phyloP scores from a whole-genome alignment of 2,329 filamentous ascomycete genomes.

The Botryotinia globosa region DNA sequence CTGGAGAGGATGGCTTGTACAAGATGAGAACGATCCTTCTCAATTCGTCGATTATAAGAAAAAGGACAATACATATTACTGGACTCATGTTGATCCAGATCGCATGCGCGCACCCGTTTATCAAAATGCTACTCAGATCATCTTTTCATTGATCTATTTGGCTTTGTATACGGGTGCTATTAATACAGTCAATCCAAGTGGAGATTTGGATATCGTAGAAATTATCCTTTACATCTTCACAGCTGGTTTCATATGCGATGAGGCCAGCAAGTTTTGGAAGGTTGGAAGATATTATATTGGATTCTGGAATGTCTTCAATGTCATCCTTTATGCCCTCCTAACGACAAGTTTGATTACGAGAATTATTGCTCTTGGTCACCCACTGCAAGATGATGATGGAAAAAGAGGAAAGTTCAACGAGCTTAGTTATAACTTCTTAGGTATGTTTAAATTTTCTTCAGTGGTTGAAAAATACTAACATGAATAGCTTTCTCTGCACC shows the following conservation, averaged over 20 bases:
- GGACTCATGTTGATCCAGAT: constrained; percentile 85
- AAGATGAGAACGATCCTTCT: constrained; percentile 87
- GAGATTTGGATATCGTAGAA: constrained; percentile 82
- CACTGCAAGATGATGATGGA: constrained; percentile 43
- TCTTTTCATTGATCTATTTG: constrained; percentile 80
- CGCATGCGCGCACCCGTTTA: constrained; percentile 90
- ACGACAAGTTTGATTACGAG: constrained; percentile 75
- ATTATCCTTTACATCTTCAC: constrained; percentile 88
- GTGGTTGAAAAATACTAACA: constrained; percentile 22
- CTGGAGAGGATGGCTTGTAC: constrained; percentile 95
- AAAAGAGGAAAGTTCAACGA: constrained; percentile 65
- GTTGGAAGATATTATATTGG: constrained; percentile 86
- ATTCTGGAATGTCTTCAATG: constrained; percentile 98
- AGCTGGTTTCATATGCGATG: constrained; percentile 84
- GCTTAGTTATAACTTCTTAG: constrained; percentile 86
- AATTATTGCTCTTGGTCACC: constrained; percentile 71
- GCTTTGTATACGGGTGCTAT: constrained; percentile 85
- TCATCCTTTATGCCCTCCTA: constrained; percentile 74
- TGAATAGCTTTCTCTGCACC: constrained; percentile 75
- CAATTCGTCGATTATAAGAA: constrained; percentile 84
- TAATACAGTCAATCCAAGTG: constrained; percentile 85
- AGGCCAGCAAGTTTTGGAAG: constrained; percentile 87
- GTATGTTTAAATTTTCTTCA: constrained; percentile 22
- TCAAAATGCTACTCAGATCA: constrained; percentile 84
- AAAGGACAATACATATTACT: constrained; percentile 74